Evolutionary conservation across 2,329 filamentous ascomycete species (phyloP).

Genomic region (Trichoderma asperellum): DNA sequence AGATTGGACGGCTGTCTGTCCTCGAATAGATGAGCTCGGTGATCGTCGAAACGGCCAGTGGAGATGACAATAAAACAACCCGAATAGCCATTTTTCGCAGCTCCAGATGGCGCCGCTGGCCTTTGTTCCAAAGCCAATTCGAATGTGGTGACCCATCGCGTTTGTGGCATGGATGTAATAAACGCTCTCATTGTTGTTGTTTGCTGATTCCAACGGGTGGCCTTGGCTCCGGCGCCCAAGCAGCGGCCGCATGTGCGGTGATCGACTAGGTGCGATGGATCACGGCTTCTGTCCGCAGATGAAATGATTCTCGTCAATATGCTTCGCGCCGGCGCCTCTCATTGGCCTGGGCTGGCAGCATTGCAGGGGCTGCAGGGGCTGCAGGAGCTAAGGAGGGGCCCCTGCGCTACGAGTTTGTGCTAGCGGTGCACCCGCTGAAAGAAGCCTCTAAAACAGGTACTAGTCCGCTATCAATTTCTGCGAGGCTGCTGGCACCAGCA

Average conservation of each 20-base stretch:
- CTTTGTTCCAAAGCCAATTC: neutral
- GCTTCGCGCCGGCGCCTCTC: neutral
- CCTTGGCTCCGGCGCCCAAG: neutral
- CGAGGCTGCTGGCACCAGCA: neutral
- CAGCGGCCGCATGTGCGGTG: neutral
- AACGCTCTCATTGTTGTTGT: neutral
- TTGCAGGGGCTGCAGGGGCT: slow-evolving; percentile 23
- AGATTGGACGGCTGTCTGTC: neutral
- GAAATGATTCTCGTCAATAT: slow-evolving; percentile 3
- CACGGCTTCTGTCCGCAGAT: slow-evolving; percentile 1
- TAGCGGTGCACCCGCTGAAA: slow-evolving; percentile 12
- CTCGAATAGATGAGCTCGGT: neutral
- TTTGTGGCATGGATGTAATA: neutral
- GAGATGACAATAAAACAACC: slow-evolving; percentile 15
- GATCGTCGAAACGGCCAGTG: neutral
- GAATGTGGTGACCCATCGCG: neutral
- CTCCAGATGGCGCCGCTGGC: neutral
- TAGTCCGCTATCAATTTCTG: neutral
- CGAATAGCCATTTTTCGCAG: neutral
- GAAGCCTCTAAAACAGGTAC: slow-evolving; percentile 5
- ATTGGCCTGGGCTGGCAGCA: slow-evolving; percentile 4
- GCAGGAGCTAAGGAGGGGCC: slow-evolving; percentile 18
- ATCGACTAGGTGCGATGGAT: neutral
- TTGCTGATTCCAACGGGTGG: neutral
- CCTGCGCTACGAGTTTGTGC: slow-evolving; percentile 3